Evolutionary conservation across 2,329 filamentous ascomycete species (phyloP).

Genomic region (Fusarium sp.): DNA sequence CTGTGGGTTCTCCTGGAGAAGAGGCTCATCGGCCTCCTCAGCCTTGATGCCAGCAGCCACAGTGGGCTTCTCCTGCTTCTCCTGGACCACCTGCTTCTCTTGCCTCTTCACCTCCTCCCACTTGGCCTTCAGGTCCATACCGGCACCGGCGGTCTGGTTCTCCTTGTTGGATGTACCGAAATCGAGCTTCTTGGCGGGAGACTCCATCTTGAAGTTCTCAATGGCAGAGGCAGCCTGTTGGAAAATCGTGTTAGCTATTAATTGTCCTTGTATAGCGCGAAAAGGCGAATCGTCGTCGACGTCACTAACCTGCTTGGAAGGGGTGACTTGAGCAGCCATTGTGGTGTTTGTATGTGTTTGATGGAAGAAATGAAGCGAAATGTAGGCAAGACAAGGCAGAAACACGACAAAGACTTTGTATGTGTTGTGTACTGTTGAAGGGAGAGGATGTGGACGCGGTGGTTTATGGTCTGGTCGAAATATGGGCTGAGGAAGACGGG

Average conservation of each 20-base stretch:
- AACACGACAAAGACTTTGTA: slow-evolving; percentile 28
- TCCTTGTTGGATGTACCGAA: slow-evolving; percentile 84
- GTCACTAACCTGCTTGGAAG: slow-evolving; percentile 68
- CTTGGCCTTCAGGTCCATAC: slow-evolving; percentile 70
- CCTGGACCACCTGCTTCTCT: slow-evolving; percentile 50
- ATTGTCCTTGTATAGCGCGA: background rate
- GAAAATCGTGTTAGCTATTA: slow-evolving; percentile 48
- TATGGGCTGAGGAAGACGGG: slow-evolving; percentile 46
- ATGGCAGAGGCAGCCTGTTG: slow-evolving; percentile 85
- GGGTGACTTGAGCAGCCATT: slow-evolving; percentile 82
- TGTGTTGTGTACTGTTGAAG: slow-evolving; percentile 37
- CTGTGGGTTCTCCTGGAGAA: slow-evolving; percentile 94
- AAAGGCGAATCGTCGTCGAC: slow-evolving; percentile 27
- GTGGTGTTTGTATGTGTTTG: slow-evolving; percentile 42
- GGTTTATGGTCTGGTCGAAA: slow-evolving; percentile 39
- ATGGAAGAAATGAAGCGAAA: background rate
- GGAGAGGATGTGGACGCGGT: slow-evolving; percentile 45
- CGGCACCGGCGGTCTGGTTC: slow-evolving; percentile 73
- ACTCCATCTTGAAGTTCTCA: slow-evolving; percentile 92
- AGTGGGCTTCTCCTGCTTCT: background rate
- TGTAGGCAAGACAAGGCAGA: slow-evolving; percentile 23
- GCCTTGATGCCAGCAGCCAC: slow-evolving; percentile 67
- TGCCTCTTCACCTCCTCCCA: slow-evolving; percentile 58
- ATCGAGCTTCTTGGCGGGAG: slow-evolving; percentile 89
- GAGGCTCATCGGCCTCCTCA: slow-evolving; percentile 85